A percentile compares a stretch with the other conserved stretches of the same genome.
Conservation (phyloP, 108 stramenopile species). For the Cyclotella kingstonii region DNA sequence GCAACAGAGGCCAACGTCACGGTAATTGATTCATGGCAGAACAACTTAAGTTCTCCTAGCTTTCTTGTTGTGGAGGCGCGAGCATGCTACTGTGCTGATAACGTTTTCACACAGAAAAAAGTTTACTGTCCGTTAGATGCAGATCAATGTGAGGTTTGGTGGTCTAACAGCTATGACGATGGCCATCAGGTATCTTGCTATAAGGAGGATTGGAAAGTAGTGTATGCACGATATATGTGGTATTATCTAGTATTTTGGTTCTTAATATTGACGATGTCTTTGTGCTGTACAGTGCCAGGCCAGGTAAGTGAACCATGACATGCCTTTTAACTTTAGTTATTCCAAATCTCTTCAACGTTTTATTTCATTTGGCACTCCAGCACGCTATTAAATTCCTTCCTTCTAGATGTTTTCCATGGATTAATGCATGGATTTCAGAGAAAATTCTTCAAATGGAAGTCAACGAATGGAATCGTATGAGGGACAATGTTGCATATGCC, state of each 20-base stretch:
- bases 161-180: neutral
- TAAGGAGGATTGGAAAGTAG: conserved; percentile 14
- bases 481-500: neutral
- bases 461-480: neutral
- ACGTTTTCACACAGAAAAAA: neutral
- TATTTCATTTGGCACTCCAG: neutral
- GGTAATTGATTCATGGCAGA: no score
- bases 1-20: no score
- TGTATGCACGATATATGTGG: conserved; percentile 13
- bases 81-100: conserved; percentile 1
- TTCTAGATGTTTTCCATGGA: conserved; percentile 15
- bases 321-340: neutral
- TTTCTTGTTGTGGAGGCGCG: conserved; percentile 3
- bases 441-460: conserved; percentile 15
- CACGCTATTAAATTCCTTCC: conserved; percentile 20
- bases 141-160: conserved; percentile 12
- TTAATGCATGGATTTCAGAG: conserved; percentile 21
- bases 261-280: neutral
- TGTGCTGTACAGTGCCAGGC: conserved; percentile 9
- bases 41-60: no score
- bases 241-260: conserved; percentile 20
- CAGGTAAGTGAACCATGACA: conserved; percentile 5
- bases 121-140: conserved; percentile 18
- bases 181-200: conserved; percentile 17
- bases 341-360: neutral